These are phyloP conservation scores for Xylaria sp. DNA, from an alignment of 2,329 filamentous ascomycete species.

Conservation along the genomic window DNA sequence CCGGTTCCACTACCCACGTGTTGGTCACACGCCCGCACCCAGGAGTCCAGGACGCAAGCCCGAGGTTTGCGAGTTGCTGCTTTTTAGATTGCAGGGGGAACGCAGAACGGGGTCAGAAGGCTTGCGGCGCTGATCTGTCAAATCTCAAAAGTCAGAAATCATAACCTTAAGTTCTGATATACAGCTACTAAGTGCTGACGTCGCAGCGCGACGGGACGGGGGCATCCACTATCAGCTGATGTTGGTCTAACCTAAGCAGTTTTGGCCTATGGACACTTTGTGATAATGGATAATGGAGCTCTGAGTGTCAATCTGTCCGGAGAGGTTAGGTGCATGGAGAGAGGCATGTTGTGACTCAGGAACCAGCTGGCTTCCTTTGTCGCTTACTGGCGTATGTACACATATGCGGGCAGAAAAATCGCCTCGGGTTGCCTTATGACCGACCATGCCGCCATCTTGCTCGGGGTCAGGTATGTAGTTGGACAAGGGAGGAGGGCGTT, in stretches of 20 bases:
- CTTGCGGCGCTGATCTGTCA: not conserved
- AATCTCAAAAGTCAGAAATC: not conserved
- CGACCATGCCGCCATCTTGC: not conserved
- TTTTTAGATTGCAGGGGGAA: not conserved
- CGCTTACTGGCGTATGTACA: not conserved
- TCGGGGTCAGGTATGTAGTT: not conserved
- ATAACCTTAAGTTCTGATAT: not conserved
- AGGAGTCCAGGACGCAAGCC: not conserved
- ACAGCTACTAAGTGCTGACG: not conserved
- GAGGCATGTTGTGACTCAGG: not conserved
- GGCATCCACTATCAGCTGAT: slow-evolving; percentile 1
- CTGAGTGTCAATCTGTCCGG: too few relatives aligned
- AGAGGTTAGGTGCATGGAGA: too few relatives aligned
- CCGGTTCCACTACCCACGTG: slow-evolving; percentile 28
- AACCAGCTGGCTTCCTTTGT: not conserved
- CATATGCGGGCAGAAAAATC: not conserved
- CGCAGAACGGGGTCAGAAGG: not conserved
- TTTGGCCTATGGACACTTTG: not conserved
- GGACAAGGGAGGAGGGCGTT: not conserved
- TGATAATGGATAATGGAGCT: too few relatives aligned
- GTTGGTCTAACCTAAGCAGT: not conserved
- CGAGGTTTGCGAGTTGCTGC: not conserved
- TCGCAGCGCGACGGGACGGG: not conserved
- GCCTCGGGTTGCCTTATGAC: not conserved
- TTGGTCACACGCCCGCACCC: slow-evolving; percentile 25